Evolutionary conservation across 2,329 filamentous ascomycete genomes (phyloP).

Genomic region (Epichloe scottii): DNA sequence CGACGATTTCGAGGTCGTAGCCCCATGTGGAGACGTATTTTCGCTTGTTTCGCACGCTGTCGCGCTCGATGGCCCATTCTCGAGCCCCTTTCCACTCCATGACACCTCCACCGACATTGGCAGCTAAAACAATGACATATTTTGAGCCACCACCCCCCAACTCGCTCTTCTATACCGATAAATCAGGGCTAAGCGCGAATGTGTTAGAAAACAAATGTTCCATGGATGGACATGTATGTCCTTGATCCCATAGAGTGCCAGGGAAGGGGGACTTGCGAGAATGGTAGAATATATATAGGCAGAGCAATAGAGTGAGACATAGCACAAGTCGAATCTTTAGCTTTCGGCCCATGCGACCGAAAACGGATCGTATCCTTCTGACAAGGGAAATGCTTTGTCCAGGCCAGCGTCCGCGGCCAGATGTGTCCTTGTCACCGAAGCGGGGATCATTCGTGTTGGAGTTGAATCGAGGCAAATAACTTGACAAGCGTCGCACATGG

Average conservation of each 20-base stretch:
- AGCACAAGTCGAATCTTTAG: constrained; percentile 52
- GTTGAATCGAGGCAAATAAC: constrained; percentile 63
- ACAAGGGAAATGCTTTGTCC: constrained; percentile 31
- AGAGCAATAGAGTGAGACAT: constrained; percentile 44
- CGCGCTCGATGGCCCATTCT: constrained; percentile 96
- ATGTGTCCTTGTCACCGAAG: constrained; percentile 69
- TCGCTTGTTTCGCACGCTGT: constrained; percentile 91
- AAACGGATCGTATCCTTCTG: constrained; percentile 32
- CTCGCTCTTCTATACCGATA: constrained; percentile 59
- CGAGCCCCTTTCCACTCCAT: constrained; percentile 98
- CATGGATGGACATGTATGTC: not conserved
- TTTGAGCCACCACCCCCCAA: constrained; percentile 71
- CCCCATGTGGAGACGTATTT: constrained; percentile 81
- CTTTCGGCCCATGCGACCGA: constrained; percentile 47
- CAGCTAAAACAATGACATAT: constrained; percentile 83
- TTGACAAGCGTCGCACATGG: constrained; percentile 70
- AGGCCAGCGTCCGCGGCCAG: constrained; percentile 41
- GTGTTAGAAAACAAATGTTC: not conserved
- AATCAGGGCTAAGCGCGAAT: constrained; percentile 30
- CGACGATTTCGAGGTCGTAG: constrained; percentile 89
- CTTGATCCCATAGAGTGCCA: not conserved
- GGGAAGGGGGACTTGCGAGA: constrained; percentile 46
- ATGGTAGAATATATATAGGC: constrained; percentile 55
- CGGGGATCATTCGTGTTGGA: constrained; percentile 29
- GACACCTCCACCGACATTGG: constrained; percentile 89